phyloP scores from a whole-genome alignment of 257 asterid genomes.

The Solanum virginianum region DNA sequence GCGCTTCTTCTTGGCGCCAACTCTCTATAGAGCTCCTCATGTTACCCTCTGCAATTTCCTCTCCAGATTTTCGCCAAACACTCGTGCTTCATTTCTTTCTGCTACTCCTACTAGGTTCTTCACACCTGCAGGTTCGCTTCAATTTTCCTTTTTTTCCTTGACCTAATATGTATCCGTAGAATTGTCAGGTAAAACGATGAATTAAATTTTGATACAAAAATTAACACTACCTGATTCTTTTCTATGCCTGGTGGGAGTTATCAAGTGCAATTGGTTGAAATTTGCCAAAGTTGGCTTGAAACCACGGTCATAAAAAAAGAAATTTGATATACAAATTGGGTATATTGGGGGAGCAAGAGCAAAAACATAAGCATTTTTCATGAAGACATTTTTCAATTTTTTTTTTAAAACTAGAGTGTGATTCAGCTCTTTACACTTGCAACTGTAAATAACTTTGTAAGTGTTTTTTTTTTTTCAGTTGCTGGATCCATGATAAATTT shows the following conservation, averaged over 20 bases:
- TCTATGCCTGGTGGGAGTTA: neutral
- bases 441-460: neutral
- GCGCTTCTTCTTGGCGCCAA: neutral
- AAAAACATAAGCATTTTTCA: neutral
- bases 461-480: neutral
- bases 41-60: neutral
- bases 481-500: neutral
- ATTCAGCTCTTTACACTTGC: neutral
- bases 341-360: neutral
- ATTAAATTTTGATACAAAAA: neutral
- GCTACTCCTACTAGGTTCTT: neutral
- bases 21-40: neutral
- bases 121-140: neutral
- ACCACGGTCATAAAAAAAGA: neutral
- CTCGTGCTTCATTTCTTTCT: neutral
- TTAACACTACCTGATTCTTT: too few species aligned
- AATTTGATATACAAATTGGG: neutral
- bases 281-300: neutral
- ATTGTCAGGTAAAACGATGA: neutral
- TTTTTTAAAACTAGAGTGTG: neutral
- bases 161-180: neutral
- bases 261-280: neutral
- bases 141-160: neutral
- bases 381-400: neutral
- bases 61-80: slow-evolving; percentile 3